Conservation (phyloP, 1,139 yeast genomes). For the Entelexis paramagnoliae region DNA sequence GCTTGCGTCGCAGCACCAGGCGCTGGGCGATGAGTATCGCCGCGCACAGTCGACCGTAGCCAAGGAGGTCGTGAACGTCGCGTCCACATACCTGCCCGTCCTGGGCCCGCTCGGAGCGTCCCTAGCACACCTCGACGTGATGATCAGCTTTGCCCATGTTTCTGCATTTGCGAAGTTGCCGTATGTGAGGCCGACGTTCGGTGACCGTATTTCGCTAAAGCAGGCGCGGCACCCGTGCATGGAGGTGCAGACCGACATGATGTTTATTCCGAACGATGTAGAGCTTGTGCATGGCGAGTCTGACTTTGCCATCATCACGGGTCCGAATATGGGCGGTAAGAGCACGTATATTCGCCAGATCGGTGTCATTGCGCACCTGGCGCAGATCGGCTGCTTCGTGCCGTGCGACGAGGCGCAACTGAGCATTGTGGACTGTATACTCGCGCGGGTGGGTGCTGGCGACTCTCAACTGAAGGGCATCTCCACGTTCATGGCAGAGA, state of each 20-base stretch:
- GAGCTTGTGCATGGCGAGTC: slow-evolving; percentile 40
- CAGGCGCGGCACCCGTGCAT: slow-evolving; percentile 89
- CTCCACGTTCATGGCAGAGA: slow-evolving; percentile 95
- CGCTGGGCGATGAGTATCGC: slow-evolving; percentile 57
- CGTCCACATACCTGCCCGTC: slow-evolving; percentile 71
- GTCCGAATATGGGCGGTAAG: slow-evolving; percentile 99
- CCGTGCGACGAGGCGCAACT: slow-evolving; percentile 69
- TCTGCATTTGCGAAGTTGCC: slow-evolving; percentile 77
- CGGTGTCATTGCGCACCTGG: slow-evolving; percentile 81
- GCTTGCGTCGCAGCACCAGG: slow-evolving; percentile 50
- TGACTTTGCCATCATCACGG: slow-evolving; percentile 78
- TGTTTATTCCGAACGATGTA: slow-evolving; percentile 82
- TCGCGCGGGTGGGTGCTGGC: slow-evolving; percentile 97
- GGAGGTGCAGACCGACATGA: slow-evolving; percentile 80
- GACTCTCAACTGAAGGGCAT: slow-evolving; percentile 95
- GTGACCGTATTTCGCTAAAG: slow-evolving; percentile 40
- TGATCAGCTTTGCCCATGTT: slow-evolving; percentile 75
- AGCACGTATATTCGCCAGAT: slow-evolving; percentile 88
- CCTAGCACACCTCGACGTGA: slow-evolving; percentile 70
- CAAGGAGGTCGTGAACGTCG: slow-evolving; percentile 67
- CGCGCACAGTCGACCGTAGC: slow-evolving; percentile 67
- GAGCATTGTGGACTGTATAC: slow-evolving; percentile 76
- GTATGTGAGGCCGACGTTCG: slow-evolving; percentile 62
- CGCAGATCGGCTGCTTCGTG: slow-evolving; percentile 86
- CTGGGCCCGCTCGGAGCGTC: slow-evolving; percentile 54